A percentile compares a stretch with the other conserved stretches of the same genome.
phyloP scores from a whole-genome alignment of 345 rosid genomes.

The Geranium brycei region DNA sequence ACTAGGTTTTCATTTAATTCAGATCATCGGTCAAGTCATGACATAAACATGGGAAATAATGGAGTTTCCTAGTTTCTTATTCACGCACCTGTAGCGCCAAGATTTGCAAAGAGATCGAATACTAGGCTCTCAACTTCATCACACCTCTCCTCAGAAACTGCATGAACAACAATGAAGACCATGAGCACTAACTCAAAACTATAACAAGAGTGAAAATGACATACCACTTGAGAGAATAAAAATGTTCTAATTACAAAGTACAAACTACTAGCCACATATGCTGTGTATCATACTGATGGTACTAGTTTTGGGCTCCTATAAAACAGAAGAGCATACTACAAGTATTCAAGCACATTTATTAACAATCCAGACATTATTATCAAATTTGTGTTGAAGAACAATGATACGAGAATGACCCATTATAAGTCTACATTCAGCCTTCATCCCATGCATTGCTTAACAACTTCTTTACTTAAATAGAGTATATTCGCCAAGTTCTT shows the following conservation, averaged over 20 bases:
- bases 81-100: conserved; percentile 86
- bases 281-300: neutral
- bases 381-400: too few species aligned
- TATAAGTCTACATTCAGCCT: too few species aligned
- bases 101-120: conserved; percentile 95
- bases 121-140: conserved; percentile 94
- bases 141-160: conserved; percentile 96
- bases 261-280: neutral
- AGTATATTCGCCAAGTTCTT: too few species aligned
- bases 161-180: conserved; percentile 11
- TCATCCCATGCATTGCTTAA: too few species aligned
- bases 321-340: too few species aligned
- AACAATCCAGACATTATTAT: too few species aligned
- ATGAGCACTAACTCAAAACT: conserved; percentile 6
- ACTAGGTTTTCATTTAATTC: neutral
- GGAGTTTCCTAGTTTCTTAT: conserved; percentile 1
- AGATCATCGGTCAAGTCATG: conserved; percentile 7
- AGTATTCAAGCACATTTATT: too few species aligned
- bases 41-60: conserved; percentile 4
- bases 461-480: too few species aligned
- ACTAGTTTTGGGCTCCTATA: too few species aligned
- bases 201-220: neutral
- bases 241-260: neutral
- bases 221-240: neutral
- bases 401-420: too few species aligned